Base-by-base conservation (phyloP, 73 alveolate species). In the Symbiodinium pilosum region DNA sequence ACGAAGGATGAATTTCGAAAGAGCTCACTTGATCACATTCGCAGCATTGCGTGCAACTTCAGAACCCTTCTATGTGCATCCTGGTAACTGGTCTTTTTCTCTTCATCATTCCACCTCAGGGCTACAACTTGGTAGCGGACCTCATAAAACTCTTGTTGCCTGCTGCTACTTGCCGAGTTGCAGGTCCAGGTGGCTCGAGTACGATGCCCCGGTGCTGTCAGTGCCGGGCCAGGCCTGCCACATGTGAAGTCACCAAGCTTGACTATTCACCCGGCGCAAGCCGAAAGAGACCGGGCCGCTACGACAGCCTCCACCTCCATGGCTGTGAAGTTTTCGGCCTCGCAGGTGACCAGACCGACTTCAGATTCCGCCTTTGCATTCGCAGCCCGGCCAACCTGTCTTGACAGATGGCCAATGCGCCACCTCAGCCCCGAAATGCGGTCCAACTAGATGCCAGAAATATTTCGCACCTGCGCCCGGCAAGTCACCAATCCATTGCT, bases 101-200 rank as follows among this genome's bases (percentile, higher is more conserved):
- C 52, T n/a, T 43, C 93, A 30, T 84, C 93, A 84, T 59, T 84
- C 93, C 93, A 84, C 93, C 93, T 84, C 39, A 71, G 77, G 32
- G n/a, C n/a, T 18, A 26, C 2, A 44, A 39, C 68, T 1, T 24
- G 11, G 69, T 36, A 40, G 64, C 43, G 21, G 21, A 36, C 38
- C 38, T 28, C 8, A 32, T 56, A n/a, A 14, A 18, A 81, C 39
- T 38, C 24, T 20, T 12, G 38, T 18, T 16, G 87, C 36, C 16
- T 4, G 11, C 34, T 18, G 43, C 5, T 30, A 34, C 4, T 32
- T 2, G 3, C 85, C 73, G 16, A 84, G 93, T 24, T 30, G 14
- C 93, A 84, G 43, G 68, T 84, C 93, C 36, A 84, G 77, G 77
- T 84, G 93, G 75, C 93, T 84, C 16, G 68, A n/a, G 93, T 84